Base-by-base conservation (phyloP, 2,329 filamentous ascomycete species). In the Fusarium continuum region DNA sequence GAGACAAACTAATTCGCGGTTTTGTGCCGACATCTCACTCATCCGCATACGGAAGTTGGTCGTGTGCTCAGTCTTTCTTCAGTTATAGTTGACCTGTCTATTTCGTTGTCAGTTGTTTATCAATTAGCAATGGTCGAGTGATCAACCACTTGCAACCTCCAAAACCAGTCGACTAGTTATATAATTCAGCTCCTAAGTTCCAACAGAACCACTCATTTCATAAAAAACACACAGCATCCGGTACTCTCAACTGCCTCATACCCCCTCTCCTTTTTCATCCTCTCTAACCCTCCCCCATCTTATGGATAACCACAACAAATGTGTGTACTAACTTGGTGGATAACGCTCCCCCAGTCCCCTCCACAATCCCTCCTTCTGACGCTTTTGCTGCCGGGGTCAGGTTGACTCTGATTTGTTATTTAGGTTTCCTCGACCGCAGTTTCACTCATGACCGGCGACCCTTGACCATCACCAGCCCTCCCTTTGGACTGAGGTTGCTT, bases 271-370 rank as follows among this genome's bases (percentile, higher is more conserved):
- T 28, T n/a, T 31, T 50, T 31, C 26, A 17, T 28, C 17, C 28
- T 50, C 47, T 25, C 50, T 32, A 38, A 26, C 31, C 45, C 31
- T 40, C 39, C 20, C 43, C 38, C 34, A 48, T 49, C 31, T 26
- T 19, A 23, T 22, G 53, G 49, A 66, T 68, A 68, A 68, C 65
- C 65, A 68, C 64, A 68, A 68, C 49, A 41, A 51, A 59, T 64
- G 67, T 68, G 59, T 65, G 55, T 68, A 51, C 53, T 55, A 43
- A 36, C 14, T 36, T 34, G 38, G 51, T 56, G 61, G 58, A 47
- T 63, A 47, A 43, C 29, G 44, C 46, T 49, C 20, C 17, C 19
- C 32, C 35, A 23, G 17, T 38, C 46, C 54, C 52, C 43, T 59
- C 64, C 56, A 55, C 57, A 50, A n/a, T 29, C 34, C 14, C 39